Percentiles rank a stretch among this genome's conserved stretches.
phyloP scores from a whole-genome alignment of 306 rosid species.

The Vachellia collinsii region DNA sequence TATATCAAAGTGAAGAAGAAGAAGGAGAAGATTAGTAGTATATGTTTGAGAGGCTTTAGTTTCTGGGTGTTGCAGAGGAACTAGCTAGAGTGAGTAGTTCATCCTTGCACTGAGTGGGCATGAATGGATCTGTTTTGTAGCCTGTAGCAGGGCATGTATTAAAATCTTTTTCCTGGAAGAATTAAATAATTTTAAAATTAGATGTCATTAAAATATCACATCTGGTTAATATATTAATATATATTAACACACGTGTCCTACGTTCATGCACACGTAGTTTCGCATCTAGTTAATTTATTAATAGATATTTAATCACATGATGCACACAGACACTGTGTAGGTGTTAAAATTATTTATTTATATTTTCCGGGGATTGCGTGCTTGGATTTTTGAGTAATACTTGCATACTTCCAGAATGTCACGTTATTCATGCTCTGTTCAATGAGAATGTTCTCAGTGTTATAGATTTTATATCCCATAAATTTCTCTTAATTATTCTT shows the following conservation, averaged over 20 bases:
- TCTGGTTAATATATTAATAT: neutral
- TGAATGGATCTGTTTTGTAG: neutral
- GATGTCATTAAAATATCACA: neutral
- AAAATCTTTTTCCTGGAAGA: neutral
- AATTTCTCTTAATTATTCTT: too few relatives aligned
- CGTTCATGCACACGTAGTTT: too few relatives aligned
- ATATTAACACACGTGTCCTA: neutral
- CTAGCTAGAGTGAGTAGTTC: neutral
- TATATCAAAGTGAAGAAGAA: conserved; percentile 56
- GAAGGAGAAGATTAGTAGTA: neutral
- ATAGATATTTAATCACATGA: too few relatives aligned
- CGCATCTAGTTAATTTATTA: too few relatives aligned
- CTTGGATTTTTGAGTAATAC: too few relatives aligned
- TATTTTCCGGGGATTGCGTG: too few relatives aligned
- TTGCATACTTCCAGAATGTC: too few relatives aligned
- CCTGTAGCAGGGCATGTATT: neutral
- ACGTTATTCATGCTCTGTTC: too few relatives aligned
- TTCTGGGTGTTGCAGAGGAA: neutral
- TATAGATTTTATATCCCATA: too few relatives aligned
- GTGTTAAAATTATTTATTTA: too few relatives aligned
- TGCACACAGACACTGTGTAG: too few relatives aligned
- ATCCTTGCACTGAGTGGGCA: neutral
- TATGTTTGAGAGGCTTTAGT: neutral
- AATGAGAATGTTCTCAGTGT: too few relatives aligned
- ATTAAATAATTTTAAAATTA: neutral